A percentile compares a stretch with the other conserved stretches of the same genome.
Conservation (phyloP, 345 rosid species). For the Camelina neglecta region DNA sequence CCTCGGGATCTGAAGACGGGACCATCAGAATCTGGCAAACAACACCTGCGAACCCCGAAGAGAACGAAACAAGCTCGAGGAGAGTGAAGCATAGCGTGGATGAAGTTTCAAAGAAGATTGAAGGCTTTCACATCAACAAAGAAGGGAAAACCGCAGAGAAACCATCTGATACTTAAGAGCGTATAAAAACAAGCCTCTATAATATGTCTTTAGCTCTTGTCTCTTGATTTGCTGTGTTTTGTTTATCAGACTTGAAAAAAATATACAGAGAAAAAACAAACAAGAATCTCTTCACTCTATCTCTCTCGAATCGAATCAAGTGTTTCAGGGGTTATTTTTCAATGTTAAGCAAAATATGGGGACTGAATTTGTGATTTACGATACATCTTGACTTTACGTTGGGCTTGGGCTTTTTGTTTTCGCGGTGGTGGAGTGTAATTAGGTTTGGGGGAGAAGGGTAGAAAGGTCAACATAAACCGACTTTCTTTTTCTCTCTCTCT, state of each 20-base stretch:
- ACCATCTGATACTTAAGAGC: constrained; percentile 37
- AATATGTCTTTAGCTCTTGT: background rate
- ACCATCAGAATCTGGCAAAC: constrained; percentile 71
- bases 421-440: constrained; percentile 12
- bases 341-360: background rate
- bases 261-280: background rate
- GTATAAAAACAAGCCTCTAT: background rate
- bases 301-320: background rate
- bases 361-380: background rate
- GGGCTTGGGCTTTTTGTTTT: constrained; percentile 37
- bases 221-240: constrained; percentile 27
- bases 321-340: background rate
- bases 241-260: constrained; percentile 4
- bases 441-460: constrained; percentile 26
- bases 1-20: constrained; percentile 98
- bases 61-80: constrained; percentile 45
- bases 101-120: constrained; percentile 54
- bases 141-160: constrained; percentile 48
- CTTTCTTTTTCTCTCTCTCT: constrained; percentile 11
- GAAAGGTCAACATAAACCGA: constrained; percentile 24
- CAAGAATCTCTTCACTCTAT: background rate
- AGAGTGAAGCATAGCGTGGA: constrained; percentile 51
- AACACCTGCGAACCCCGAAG: constrained; percentile 46
- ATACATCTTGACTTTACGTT: background rate
- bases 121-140: constrained; percentile 53